A percentile compares a stretch with the other conserved stretches of the same genome.
Evolutionary conservation across 1,284 basidiomycete species (phyloP).

Genomic region (Rhodotorula sp.): DNA sequence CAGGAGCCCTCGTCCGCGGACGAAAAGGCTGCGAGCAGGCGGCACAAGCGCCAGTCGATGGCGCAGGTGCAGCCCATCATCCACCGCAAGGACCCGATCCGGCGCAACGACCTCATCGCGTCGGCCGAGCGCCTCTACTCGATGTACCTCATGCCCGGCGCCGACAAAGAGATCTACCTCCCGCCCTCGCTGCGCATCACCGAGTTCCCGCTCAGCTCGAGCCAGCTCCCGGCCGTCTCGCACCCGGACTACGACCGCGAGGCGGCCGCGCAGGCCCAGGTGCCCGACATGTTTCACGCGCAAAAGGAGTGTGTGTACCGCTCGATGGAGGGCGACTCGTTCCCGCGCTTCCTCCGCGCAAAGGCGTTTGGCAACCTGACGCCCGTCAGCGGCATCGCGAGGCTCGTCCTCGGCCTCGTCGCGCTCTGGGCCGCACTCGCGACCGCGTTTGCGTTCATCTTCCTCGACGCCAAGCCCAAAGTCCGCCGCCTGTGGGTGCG

Average conservation of each 20-base stretch:
- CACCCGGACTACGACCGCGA: conserved; percentile 60
- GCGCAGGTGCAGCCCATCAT: conserved; percentile 55
- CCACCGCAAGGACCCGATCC: conserved; percentile 84
- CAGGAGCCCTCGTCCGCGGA: conserved; percentile 14
- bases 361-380: conserved; percentile 98
- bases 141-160: conserved; percentile 72
- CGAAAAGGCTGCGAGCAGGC: conserved; percentile 1
- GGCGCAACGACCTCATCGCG: conserved; percentile 81
- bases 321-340: conserved; percentile 96
- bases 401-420: conserved; percentile 75
- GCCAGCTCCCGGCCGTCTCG: conserved; percentile 65
- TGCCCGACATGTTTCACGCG: conserved; percentile 94
- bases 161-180: conserved; percentile 84
- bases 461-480: conserved; percentile 86
- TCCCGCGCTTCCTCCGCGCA: conserved; percentile 88
- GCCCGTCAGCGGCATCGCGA: conserved; percentile 79
- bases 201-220: conserved; percentile 61
- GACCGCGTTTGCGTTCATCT: conserved; percentile 85
- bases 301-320: conserved; percentile 98
- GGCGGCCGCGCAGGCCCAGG: conserved; percentile 74
- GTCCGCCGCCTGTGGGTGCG: conserved; percentile 90
- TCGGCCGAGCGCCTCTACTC: conserved; percentile 94
- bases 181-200: conserved; percentile 81
- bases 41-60: conserved; percentile 68
- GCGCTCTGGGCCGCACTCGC: conserved; percentile 90